A percentile compares a stretch with the other conserved stretches of the same genome.
Conservation (phyloP, 1,284 basidiomycete genomes). For the Pterulicium gracile region DNA sequence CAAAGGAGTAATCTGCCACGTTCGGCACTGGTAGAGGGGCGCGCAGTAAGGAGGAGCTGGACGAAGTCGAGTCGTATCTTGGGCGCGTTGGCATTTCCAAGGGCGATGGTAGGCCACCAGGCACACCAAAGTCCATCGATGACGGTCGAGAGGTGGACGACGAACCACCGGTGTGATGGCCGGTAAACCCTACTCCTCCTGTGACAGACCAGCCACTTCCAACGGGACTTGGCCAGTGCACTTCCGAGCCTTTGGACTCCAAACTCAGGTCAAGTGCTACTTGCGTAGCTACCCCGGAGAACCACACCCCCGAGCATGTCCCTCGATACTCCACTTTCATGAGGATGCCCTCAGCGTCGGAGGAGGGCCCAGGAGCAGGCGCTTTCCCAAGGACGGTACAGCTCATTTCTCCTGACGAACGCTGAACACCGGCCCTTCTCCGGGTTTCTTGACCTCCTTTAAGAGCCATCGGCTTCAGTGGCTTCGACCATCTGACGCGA, state of each 20-base stretch:
- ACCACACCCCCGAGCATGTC: conserved; percentile 40
- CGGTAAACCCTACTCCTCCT: conserved; percentile 58
- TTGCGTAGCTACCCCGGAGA: conserved; percentile 69
- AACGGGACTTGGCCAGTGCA: conserved; percentile 47
- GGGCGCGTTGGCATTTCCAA: conserved; percentile 22
- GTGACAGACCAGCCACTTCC: conserved; percentile 46
- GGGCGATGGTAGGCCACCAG: conserved; percentile 13
- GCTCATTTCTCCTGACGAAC: conserved; percentile 53
- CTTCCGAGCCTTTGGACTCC: conserved; percentile 53
- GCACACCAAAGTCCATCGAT: conserved; percentile 35
- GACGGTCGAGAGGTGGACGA: conserved; percentile 28
- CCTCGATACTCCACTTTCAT: background rate
- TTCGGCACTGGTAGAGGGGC: conserved; percentile 55
- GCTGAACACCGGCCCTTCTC: conserved; percentile 54
- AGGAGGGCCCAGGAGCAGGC: conserved; percentile 48
- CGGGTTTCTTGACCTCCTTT: conserved; percentile 40
- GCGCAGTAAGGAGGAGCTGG: conserved; percentile 51
- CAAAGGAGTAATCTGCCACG: conserved; percentile 63
- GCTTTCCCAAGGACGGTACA: conserved; percentile 45
- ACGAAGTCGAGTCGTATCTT: conserved; percentile 27
- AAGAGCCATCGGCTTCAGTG: conserved; percentile 36
- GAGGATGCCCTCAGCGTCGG: conserved; percentile 25
- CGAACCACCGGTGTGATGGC: conserved; percentile 41
- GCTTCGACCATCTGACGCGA: conserved; percentile 67
- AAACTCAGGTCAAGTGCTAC: conserved; percentile 68